phyloP scores from a whole-genome alignment of 1,284 basidiomycete genomes.

The Melampsora larici-populina region DNA sequence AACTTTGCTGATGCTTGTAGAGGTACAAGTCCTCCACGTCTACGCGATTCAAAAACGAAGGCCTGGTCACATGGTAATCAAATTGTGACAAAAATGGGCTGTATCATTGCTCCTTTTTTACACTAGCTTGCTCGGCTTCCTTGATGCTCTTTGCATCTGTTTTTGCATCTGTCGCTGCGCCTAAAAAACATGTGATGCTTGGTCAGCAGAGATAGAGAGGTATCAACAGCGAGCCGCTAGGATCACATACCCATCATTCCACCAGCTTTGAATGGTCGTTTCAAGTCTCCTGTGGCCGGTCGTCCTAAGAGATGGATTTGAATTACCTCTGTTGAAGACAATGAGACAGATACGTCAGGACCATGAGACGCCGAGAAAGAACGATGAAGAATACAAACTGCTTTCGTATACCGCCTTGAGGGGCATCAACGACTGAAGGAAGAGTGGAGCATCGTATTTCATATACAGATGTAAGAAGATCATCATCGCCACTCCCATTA shows the following conservation, averaged over 20 bases:
- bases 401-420: slow-evolving; percentile 80
- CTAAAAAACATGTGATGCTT: background rate
- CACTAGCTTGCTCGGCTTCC: slow-evolving; percentile 40
- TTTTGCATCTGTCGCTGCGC: slow-evolving; percentile 35
- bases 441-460: slow-evolving; percentile 84
- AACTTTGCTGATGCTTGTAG: too few species aligned
- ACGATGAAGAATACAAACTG: slow-evolving; percentile 51
- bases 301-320: slow-evolving; percentile 40
- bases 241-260: slow-evolving; percentile 36
- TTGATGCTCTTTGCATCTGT: slow-evolving; percentile 43
- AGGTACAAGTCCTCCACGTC: too few species aligned
- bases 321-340: slow-evolving; percentile 15
- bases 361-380: background rate
- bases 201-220: background rate
- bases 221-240: background rate
- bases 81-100: background rate
- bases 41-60: too few species aligned
- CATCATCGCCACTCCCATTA: slow-evolving; percentile 82
- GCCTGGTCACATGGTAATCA: background rate
- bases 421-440: slow-evolving; percentile 85
- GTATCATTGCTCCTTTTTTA: slow-evolving; percentile 35
- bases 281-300: slow-evolving; percentile 35
- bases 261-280: slow-evolving; percentile 38
- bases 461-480: slow-evolving; percentile 58
- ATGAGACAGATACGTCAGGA: background rate